Conservation (phyloP, 2,329 filamentous ascomycete genomes). For the Colletotrichum viniferum region DNA sequence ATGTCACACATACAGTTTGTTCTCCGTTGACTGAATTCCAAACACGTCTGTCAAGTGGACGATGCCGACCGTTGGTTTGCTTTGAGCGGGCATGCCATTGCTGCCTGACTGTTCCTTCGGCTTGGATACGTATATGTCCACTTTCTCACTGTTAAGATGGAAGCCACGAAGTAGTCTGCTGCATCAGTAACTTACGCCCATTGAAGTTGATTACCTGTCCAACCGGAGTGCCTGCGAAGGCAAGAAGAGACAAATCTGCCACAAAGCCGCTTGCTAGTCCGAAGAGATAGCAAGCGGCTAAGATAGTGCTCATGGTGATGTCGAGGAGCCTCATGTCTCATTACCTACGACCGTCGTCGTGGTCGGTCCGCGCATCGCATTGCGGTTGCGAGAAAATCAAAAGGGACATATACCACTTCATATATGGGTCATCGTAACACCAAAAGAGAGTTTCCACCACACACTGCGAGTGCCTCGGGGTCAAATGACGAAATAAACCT, state of each 20-base stretch:
- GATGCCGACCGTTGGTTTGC: background rate
- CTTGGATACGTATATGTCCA: constrained; percentile 2
- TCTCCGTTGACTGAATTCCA: constrained; percentile 34
- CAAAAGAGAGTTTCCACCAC: background rate
- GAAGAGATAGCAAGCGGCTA: background rate
- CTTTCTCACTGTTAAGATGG: background rate
- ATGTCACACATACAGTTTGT: constrained; percentile 11
- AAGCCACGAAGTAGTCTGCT: rapidly evolving
- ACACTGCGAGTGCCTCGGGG: background rate
- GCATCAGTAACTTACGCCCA: background rate
- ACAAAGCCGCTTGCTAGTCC: background rate
- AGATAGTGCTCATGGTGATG: background rate
- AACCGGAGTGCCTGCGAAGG: constrained; percentile 2
- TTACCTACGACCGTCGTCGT: background rate
- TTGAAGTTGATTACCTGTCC: background rate
- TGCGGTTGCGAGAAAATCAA: rapidly evolving
- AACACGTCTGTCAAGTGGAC: constrained; percentile 36
- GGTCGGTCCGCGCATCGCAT: background rate
- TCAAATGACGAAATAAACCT: background rate
- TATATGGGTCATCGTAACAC: background rate
- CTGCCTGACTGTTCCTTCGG: background rate
- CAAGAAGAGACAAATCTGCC: constrained; percentile 3
- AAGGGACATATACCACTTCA: too few species aligned
- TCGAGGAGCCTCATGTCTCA: background rate
- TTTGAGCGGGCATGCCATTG: background rate